A percentile compares a stretch with the other conserved stretches of the same genome.
These are phyloP conservation scores for Coniochaeta pulveracea DNA, from an alignment of 2,329 filamentous ascomycete genomes.

Conservation along the genomic window DNA sequence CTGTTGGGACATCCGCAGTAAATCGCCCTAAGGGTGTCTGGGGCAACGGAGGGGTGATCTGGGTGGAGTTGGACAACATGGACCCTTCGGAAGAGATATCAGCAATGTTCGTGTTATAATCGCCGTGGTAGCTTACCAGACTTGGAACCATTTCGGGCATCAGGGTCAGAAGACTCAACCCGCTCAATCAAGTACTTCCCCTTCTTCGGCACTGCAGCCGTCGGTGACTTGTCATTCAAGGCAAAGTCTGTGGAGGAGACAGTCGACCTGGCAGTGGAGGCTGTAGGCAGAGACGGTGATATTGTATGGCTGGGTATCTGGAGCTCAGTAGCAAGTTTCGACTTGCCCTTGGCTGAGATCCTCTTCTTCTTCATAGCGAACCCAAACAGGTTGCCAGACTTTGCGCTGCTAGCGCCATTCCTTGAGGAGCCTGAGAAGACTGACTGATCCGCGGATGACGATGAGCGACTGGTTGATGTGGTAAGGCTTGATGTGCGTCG, in stretches of 20 bases:
- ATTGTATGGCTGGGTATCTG: slow-evolving; percentile 5
- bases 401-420: slow-evolving; percentile 13
- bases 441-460: slow-evolving; percentile 25
- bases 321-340: slow-evolving; percentile 4
- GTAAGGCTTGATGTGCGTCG: slow-evolving; percentile 20
- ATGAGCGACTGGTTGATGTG: slow-evolving; percentile 30
- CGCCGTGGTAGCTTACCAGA: too few species aligned
- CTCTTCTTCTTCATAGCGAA: slow-evolving; percentile 23
- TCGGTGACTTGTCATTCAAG: not conserved
- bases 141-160: too few species aligned
- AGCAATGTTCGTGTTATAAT: too few species aligned
- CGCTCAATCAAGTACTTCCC: not conserved
- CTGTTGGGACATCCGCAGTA: too few species aligned
- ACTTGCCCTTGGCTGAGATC: slow-evolving; percentile 12
- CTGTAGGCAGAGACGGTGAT: slow-evolving; percentile 9
- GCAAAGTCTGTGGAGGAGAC: slow-evolving; percentile 1
- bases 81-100: too few species aligned
- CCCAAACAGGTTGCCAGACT: slow-evolving; percentile 32
- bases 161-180: too few species aligned
- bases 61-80: too few species aligned
- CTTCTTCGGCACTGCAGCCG: not conserved
- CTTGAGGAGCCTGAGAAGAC: too few species aligned
- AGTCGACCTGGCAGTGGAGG: slow-evolving; percentile 6
- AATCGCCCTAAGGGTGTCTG: too few species aligned
- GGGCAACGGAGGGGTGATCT: too few species aligned